Evolutionary conservation across 2,329 filamentous ascomycete species (phyloP).

Genomic region (Xylariaceae sp.): DNA sequence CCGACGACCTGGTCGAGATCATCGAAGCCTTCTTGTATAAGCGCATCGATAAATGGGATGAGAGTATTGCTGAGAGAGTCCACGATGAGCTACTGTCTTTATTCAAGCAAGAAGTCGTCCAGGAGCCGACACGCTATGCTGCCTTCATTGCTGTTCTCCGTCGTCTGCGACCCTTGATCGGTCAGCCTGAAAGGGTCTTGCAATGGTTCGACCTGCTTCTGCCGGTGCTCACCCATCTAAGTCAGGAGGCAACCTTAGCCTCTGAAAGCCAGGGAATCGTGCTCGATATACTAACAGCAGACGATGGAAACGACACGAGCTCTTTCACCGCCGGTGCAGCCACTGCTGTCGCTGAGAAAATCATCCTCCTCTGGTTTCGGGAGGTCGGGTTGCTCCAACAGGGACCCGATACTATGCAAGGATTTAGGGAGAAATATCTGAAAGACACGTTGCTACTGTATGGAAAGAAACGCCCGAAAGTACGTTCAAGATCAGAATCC

Average conservation of each 20-base stretch:
- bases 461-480: conserved; percentile 65
- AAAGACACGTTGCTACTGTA: conserved; percentile 50
- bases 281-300: conserved; percentile 58
- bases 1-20: conserved; percentile 56
- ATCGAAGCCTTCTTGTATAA: conserved; percentile 65
- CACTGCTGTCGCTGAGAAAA: conserved; percentile 40
- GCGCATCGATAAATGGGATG: conserved; percentile 60
- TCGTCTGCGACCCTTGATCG: conserved; percentile 58
- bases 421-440: conserved; percentile 46
- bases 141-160: conserved; percentile 66
- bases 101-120: conserved; percentile 59
- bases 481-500: conserved; percentile 25
- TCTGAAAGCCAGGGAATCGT: conserved; percentile 61
- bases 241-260: conserved; percentile 58
- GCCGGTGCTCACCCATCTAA: conserved; percentile 50
- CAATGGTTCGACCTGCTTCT: conserved; percentile 68
- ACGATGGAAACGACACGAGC: conserved; percentile 50
- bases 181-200: conserved; percentile 55
- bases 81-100: conserved; percentile 66
- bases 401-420: conserved; percentile 35
- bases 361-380: conserved; percentile 54
- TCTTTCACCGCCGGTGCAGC: conserved; percentile 39
- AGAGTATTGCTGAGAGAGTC: conserved; percentile 62
- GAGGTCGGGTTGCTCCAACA: conserved; percentile 35
- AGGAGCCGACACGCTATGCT: conserved; percentile 51